Base-by-base conservation (phyloP, 352 stramenopile species). In the Globisporangium cystogenes region DNA sequence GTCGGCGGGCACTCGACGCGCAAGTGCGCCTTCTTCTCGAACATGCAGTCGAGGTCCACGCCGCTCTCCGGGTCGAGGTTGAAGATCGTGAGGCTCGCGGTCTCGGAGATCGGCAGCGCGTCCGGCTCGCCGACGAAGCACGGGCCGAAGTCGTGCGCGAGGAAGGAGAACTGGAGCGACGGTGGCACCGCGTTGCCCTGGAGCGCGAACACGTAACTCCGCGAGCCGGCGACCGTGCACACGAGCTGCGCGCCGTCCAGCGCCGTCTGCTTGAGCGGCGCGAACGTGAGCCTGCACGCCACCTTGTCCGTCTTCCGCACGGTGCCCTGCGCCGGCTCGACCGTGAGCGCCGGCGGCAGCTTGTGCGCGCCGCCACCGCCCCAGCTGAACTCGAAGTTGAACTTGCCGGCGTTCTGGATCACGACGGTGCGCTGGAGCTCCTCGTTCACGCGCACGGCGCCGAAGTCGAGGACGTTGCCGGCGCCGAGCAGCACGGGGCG, bases 311-410 rank as follows among this genome's bases (percentile, higher is more conserved):
- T 94, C 58, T 95, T 92, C 55, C 88, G 89, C 20, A 97, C 87
- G 0, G 78, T 96, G 4, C 90, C 90, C 15, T 88, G 68, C 50
- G 74, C 72, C 11, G 87, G 82, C 31, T 92, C 75, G 57, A 94
- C 78, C 4, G 58, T 59, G 14, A 93, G 59, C 21, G 69, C 67
- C 7, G 76, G 44, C 10, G 67, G 57, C n/a, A 69, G 62, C 48
- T 71, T 74, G 10, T 53, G 46, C 39, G 47, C 15, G 20, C 31
- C 47, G 15, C 76, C n/a, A n/a, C n/a, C 61, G 51, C 51, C 84
- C 78, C 90, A 96, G 26, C 78, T 77, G 55, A 97, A 98, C 41
- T 98, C 93, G 59, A 98, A 97, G 61, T 96, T 97, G 64, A 98
- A 98, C 57, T 98, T 98, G 35, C 93, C 93, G 1, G 64, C 74